phyloP scores from a whole-genome alignment of 176 grass and related monocot genomes.

The Secale cereale region DNA sequence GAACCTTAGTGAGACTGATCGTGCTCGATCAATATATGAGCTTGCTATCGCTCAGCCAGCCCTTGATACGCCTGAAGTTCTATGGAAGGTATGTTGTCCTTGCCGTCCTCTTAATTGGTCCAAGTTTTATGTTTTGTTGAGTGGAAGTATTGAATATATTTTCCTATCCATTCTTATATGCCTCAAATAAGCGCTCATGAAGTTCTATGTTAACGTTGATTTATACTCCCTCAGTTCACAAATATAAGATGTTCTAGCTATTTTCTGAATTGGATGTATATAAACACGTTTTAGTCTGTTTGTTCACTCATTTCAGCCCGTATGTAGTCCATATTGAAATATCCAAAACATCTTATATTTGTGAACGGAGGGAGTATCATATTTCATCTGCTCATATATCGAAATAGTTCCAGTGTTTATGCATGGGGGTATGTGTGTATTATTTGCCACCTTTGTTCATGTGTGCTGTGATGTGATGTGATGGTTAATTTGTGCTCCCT shows the following conservation, averaged over 20 bases:
- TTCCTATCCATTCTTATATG: background rate
- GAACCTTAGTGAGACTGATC: constrained; percentile 75
- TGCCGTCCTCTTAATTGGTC: background rate
- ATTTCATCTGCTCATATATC: background rate
- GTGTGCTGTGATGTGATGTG: background rate
- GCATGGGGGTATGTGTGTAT: background rate
- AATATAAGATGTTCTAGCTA: too few species aligned
- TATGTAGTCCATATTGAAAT: too few species aligned
- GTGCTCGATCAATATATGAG: constrained; percentile 73
- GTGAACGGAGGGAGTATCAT: background rate
- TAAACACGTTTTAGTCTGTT: too few species aligned
- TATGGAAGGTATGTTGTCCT: constrained; percentile 58
- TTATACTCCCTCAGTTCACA: too few species aligned
- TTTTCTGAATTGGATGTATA: too few species aligned
- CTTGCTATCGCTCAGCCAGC: constrained; percentile 84
- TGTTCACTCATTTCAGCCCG: too few species aligned
- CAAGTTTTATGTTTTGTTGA: background rate
- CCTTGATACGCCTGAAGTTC: constrained; percentile 79
- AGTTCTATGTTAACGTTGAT: background rate
- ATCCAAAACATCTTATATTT: too few species aligned
- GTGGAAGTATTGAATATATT: background rate
- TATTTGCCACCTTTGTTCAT: constrained; percentile 1
- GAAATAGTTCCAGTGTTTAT: background rate
- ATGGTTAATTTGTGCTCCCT: background rate
- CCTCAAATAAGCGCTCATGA: background rate